phyloP scores from a whole-genome alignment of 345 rosid species.

The rapeseed (Brassica napus) region Da-Ae NC_063436.1:30451501-30452000 shows the following conservation, averaged over 20 bases:
- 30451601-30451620: not conserved
- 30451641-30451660: not conserved
- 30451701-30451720: not conserved
- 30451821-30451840: constrained; percentile 77
- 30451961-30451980: constrained; percentile 6
- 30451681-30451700: not conserved
- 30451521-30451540: not conserved
- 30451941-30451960: constrained; percentile 21
- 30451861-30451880: constrained; percentile 70
- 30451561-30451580: not conserved
- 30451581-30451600: not conserved
- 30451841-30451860: constrained; percentile 71
- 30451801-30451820: constrained; percentile 86
- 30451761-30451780: constrained; percentile 85
- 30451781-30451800: constrained; percentile 91
- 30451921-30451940: constrained; percentile 82
- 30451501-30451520: not conserved
- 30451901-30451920: constrained; percentile 81
- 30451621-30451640: not conserved
- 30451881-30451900: constrained; percentile 83
- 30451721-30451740: constrained; percentile 5
- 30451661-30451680: constrained; percentile 16
- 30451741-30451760: constrained; percentile 75
- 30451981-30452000: not conserved
- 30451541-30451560: not conserved